phyloP scores from a whole-genome alignment of 2,329 filamentous ascomycete genomes.

The Diaporthe longicolla region DNA sequence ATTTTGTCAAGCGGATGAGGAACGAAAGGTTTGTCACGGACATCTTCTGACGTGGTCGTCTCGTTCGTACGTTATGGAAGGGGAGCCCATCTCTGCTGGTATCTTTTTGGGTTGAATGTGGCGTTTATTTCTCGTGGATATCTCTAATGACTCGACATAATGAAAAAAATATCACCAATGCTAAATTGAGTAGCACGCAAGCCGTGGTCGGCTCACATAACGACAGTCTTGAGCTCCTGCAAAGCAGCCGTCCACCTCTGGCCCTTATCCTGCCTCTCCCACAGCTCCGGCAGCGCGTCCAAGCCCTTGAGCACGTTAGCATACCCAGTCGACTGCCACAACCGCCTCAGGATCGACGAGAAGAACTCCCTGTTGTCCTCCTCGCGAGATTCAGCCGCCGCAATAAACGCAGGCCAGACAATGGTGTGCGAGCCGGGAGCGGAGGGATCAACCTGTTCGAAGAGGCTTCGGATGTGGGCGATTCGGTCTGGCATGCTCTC shows the following conservation, averaged over 20 bases:
- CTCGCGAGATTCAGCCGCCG: conserved; percentile 36
- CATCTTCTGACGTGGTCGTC: conserved; percentile 59
- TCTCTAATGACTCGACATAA: conserved; percentile 3
- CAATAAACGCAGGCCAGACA: conserved; percentile 41
- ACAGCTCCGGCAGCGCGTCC: conserved; percentile 34
- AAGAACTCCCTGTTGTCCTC: conserved; percentile 37
- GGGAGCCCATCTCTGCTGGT: not conserved
- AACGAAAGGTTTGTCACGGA: conserved; percentile 72
- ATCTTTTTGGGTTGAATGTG: not conserved
- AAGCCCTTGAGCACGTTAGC: conserved; percentile 32
- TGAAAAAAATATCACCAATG: too few relatives aligned
- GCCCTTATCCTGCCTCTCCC: conserved; percentile 30
- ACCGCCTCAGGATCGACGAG: conserved; percentile 23
- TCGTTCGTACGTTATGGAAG: not conserved
- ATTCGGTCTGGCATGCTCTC: conserved; percentile 23
- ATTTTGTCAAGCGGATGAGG: conserved; percentile 64
- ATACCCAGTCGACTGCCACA: conserved; percentile 39
- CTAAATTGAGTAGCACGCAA: not conserved
- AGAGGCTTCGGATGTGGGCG: conserved; percentile 29
- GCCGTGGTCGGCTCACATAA: conserved; percentile 26
- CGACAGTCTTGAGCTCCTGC: conserved; percentile 36
- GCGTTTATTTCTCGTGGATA: conserved; percentile 2
- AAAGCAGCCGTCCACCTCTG: conserved; percentile 37
- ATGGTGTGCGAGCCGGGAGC: conserved; percentile 39
- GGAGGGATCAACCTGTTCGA: conserved; percentile 34